Evolutionary conservation across 2,329 filamentous ascomycete species (phyloP).

Genomic region (Cordyceps tenuipes): DNA sequence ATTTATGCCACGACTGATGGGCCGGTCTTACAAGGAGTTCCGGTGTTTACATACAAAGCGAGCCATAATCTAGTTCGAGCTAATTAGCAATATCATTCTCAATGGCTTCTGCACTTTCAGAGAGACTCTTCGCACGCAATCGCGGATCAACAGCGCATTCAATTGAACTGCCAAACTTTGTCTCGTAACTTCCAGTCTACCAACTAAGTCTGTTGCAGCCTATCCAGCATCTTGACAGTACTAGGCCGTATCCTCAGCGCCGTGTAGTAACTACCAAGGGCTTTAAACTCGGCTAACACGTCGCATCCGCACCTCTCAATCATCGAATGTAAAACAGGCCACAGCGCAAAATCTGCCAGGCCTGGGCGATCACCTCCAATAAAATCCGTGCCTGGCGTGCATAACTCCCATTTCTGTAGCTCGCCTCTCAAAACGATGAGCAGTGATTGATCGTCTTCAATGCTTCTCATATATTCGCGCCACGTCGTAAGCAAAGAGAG

Average conservation of each 20-base stretch:
- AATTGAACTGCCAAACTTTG: not conserved
- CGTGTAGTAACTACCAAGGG: slow-evolving; percentile 32
- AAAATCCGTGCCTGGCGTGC: slow-evolving; percentile 28
- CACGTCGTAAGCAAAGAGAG: slow-evolving; percentile 14
- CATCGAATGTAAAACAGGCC: slow-evolving; percentile 45
- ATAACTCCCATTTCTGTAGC: slow-evolving; percentile 33
- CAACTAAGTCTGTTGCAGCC: not conserved
- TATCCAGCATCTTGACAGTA: slow-evolving; percentile 15
- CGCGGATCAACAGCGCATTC: not conserved
- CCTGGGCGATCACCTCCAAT: slow-evolving; percentile 35
- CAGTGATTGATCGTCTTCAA: not conserved
- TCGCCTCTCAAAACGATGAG: slow-evolving; percentile 22
- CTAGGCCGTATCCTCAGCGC: slow-evolving; percentile 18
- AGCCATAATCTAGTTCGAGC: not conserved
- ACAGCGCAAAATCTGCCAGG: slow-evolving; percentile 48
- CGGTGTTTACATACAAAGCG: not conserved
- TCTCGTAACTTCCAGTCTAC: not conserved
- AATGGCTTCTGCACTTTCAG: not conserved
- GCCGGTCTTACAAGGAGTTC: not conserved
- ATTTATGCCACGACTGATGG: not conserved
- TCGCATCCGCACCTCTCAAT: slow-evolving; percentile 25
- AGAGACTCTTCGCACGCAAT: not conserved
- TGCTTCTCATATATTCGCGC: not conserved
- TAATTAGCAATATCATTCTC: not conserved
- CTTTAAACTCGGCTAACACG: slow-evolving; percentile 22